phyloP scores from a whole-genome alignment of 2,329 filamentous ascomycete species.

The Nigrospora sphaerica region DNA sequence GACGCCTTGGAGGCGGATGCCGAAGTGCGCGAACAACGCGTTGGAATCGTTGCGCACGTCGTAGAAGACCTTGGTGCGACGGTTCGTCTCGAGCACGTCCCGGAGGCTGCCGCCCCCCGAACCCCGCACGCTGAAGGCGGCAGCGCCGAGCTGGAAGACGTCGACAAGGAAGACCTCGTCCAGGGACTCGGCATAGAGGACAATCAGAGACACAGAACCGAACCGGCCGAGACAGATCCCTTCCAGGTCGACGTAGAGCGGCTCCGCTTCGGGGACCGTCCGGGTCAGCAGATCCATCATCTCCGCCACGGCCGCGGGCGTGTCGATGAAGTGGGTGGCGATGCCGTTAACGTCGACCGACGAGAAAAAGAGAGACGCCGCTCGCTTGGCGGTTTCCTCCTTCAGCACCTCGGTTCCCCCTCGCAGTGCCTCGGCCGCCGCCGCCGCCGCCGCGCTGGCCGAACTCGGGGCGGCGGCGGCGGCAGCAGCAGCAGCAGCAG shows the following conservation, averaged over 20 bases:
- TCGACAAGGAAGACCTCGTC: not conserved
- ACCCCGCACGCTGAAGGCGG: not conserved
- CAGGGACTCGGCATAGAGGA: not conserved
- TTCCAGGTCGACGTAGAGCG: not conserved
- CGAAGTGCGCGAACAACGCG: conserved; percentile 10
- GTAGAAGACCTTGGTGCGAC: not conserved
- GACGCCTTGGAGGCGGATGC: not conserved
- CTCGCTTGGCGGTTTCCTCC: too few species aligned
- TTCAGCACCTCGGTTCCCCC: too few species aligned
- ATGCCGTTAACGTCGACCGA: not conserved
- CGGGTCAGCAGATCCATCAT: not conserved
- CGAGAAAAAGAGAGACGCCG: too few species aligned
- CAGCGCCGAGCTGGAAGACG: not conserved
- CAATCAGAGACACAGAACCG: not conserved
- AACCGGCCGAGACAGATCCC: not conserved
- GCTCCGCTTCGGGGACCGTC: not conserved
- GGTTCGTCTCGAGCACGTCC: not conserved
- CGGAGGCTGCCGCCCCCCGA: not conserved
- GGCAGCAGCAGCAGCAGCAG: too few species aligned
- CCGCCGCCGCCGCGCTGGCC: too few species aligned
- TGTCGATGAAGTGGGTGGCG: not conserved
- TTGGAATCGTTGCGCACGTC: conserved; percentile 4
- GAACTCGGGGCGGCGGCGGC: too few species aligned
- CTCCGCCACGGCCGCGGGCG: not conserved
- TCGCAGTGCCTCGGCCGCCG: too few species aligned